Evolutionary conservation across 352 stramenopile genomes (phyloP).

Genomic region (Pythium sp.): DNA sequence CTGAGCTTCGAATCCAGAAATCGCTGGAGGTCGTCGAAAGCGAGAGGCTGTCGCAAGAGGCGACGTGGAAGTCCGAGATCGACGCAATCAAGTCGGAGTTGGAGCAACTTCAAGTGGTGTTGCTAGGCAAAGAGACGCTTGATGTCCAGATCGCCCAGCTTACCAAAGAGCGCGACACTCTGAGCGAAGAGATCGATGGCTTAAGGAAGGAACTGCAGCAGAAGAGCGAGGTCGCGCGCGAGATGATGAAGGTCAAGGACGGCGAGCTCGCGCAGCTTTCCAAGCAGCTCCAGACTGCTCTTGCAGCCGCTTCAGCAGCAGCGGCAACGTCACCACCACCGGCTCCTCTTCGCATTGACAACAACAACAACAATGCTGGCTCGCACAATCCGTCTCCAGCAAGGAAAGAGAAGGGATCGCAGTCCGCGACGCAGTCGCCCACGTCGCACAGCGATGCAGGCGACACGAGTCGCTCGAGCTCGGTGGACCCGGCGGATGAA

Average conservation of each 20-base stretch:
- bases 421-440: conserved; percentile 33
- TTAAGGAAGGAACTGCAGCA: conserved; percentile 37
- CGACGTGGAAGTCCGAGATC: conserved; percentile 27
- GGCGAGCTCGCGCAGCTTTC: conserved; percentile 45
- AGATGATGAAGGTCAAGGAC: conserved; percentile 54
- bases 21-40: conserved; percentile 24
- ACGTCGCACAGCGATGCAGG: conserved; percentile 30
- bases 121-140: conserved; percentile 29
- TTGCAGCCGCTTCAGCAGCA: conserved; percentile 27
- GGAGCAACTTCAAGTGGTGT: conserved; percentile 20
- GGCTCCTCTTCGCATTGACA: conserved; percentile 17
- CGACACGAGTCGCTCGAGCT: conserved; percentile 31
- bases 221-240: conserved; percentile 36
- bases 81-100: conserved; percentile 35
- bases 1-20: conserved; percentile 19
- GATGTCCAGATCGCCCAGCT: conserved; percentile 40
- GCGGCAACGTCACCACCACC: conserved; percentile 9
- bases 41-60: conserved; percentile 28
- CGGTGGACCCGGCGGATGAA: conserved; percentile 26
- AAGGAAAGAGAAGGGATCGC: conserved; percentile 36
- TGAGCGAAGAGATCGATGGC: conserved; percentile 26
- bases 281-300: conserved; percentile 44
- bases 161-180: conserved; percentile 24
- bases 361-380: conserved; percentile 15
- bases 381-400: conserved; percentile 22